Evolutionary conservation across 495 filamentous ascomycete species (phyloP).

Genomic region (Talaromyces thailandensis): DNA sequence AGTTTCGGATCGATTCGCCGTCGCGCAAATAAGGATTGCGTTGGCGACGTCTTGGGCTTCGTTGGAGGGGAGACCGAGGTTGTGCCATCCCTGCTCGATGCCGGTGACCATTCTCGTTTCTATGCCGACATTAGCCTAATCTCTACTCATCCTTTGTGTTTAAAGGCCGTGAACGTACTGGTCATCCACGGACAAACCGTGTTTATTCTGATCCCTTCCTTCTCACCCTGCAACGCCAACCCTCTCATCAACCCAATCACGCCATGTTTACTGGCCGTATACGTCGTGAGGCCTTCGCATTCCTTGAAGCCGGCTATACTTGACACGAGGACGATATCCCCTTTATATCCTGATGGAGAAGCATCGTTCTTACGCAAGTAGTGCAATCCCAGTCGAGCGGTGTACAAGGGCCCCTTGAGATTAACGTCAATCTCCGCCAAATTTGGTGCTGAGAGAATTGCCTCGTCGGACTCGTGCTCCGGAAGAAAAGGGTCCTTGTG

Average conservation of each 20-base stretch:
- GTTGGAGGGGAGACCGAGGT: conserved; percentile 20
- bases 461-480: background rate
- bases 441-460: conserved; percentile 18
- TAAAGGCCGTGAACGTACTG: conserved; percentile 12
- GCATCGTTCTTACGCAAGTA: conserved; percentile 16
- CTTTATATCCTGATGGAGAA: conserved; percentile 9
- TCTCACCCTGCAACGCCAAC: conserved; percentile 15
- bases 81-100: conserved; percentile 25
- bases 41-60: conserved; percentile 22
- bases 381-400: conserved; percentile 20
- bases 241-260: conserved; percentile 27
- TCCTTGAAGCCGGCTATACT: conserved; percentile 27
- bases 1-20: conserved; percentile 11
- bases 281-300: conserved; percentile 20
- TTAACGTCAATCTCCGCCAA: conserved; percentile 27
- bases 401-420: conserved; percentile 20
- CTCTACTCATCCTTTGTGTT: background rate
- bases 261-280: conserved; percentile 29
- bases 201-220: conserved; percentile 26
- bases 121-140: conserved; percentile 1
- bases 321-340: conserved; percentile 25
- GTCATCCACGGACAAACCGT: conserved; percentile 34
- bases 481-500: conserved; percentile 21
- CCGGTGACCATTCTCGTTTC: conserved; percentile 24
- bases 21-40: conserved; percentile 21